Conservation (phyloP, 345 rosid genomes). For the Dimocarpus longan region DNA sequence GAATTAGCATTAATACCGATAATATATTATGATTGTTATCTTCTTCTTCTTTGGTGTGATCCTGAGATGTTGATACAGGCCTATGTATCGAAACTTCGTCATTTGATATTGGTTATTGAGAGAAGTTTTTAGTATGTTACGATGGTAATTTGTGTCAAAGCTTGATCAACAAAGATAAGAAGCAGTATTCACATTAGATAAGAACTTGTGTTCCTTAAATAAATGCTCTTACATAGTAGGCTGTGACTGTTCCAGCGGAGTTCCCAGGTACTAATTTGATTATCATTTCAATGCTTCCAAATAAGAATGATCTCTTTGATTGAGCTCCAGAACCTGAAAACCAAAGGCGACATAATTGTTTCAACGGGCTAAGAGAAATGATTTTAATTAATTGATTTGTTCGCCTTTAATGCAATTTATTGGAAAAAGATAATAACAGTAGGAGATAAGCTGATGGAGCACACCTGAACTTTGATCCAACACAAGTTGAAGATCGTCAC, state of each 20-base stretch:
- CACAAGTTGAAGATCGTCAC: conserved; percentile 56
- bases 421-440: neutral
- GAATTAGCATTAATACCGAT: neutral
- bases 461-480: conserved; percentile 64
- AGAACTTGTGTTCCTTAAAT: conserved; percentile 3
- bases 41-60: neutral
- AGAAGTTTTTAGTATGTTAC: neutral
- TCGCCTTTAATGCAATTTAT: neutral
- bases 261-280: conserved; percentile 83
- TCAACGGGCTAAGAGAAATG: neutral
- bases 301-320: conserved; percentile 62
- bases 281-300: conserved; percentile 76
- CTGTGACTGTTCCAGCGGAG: conserved; percentile 82
- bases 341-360: neutral
- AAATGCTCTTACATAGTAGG: conserved; percentile 54
- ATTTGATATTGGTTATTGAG: neutral
- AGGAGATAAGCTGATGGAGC: neutral
- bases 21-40: neutral
- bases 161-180: neutral
- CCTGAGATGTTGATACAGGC: neutral
- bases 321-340: conserved; percentile 57
- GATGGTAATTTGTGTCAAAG: neutral
- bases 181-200: too few species aligned
- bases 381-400: neutral
- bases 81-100: neutral